Evolutionary conservation across 257 asterid species (phyloP), one percentile per base, ranked within the genome.

Genomic region (Fraxinus quadrangulata): DNA sequence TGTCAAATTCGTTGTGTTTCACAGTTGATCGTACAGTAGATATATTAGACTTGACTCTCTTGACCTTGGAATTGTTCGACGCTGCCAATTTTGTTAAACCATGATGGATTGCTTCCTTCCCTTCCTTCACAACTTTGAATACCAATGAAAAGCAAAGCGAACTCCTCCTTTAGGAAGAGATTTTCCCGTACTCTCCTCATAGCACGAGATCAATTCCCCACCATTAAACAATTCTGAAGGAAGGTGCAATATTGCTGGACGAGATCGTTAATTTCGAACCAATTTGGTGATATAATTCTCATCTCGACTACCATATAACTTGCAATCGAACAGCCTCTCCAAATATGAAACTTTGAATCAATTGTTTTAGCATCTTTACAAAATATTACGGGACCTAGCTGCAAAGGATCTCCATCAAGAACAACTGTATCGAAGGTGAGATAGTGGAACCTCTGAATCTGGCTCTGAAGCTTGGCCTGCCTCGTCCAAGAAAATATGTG

Each of bases 401-500:
- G 99, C 96, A 75, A 86, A 24, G 97, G 99, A 63, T 93, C 99
- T 66, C 97, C 98, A 0, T 97, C 98, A 77, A 95, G 97, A 74
- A 92, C 90, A 68, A 88, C 89, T 73, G n/a, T 79, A 56, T 71
- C 87, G 80, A 70, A 90, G 90, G 71, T 92, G 90, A 56, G 99
- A 81, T 16, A 95, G 70, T 34, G 99, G 96, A 75, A 95, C 87
- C 99, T 93, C 85, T 56, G 97, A 84, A 65, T 95, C 99, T 6
- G 99, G 99, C 89, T 95, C 98, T 10, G 97, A 93, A 82, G 98
- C 97, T 79, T 95, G 99, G 49, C 96, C 99, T 4, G 99, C 99
- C 86, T 95, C 99, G 67, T 95, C 99, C 87, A 95, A 87, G 93
- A 95, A 90, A 76, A 95, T 78, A 75, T 90, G 87, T 5, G 96